These are phyloP conservation scores for Trametes hirsuta DNA, from an alignment of 1,284 basidiomycete species.

Conservation along the genomic window DNA sequence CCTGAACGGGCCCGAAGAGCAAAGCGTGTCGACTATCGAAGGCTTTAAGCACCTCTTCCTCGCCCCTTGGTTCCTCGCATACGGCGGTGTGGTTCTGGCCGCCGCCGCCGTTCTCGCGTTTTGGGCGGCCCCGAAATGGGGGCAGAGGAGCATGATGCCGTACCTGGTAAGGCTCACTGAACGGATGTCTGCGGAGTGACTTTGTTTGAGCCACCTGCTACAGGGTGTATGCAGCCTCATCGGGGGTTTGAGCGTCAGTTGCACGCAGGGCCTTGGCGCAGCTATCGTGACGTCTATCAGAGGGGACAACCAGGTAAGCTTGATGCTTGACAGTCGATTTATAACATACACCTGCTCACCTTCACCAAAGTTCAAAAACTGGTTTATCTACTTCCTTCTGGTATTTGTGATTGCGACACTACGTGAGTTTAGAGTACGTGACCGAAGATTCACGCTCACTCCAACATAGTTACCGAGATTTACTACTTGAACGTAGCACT, in stretches of 20 bases:
- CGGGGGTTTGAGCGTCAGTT: constrained; percentile 69
- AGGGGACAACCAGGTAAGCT: constrained; percentile 43
- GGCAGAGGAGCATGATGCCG: constrained; percentile 68
- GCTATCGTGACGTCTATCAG: constrained; percentile 66
- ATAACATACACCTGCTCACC: background rate
- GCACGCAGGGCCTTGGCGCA: constrained; percentile 67
- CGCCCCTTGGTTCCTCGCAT: constrained; percentile 63
- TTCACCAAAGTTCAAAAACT: constrained; percentile 50
- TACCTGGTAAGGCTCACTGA: constrained; percentile 38
- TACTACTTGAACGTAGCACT: constrained; percentile 74
- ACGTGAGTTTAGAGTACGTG: constrained; percentile 25
- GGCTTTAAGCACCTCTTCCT: constrained; percentile 65
- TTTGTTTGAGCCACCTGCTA: background rate
- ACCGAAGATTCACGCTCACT: background rate
- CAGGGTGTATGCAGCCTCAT: constrained; percentile 63
- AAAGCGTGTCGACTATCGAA: constrained; percentile 59
- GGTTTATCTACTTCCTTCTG: constrained; percentile 62
- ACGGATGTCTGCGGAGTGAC: no score
- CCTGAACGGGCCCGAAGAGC: constrained; percentile 65
- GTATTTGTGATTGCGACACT: constrained; percentile 59
- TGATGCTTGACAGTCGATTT: background rate
- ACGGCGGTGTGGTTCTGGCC: constrained; percentile 47
- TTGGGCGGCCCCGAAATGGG: constrained; percentile 56
- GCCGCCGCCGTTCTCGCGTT: constrained; percentile 43
- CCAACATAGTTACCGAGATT: constrained; percentile 50